phyloP scores from a whole-genome alignment of 2,329 filamentous ascomycete genomes.

The Apiospora phragmitis region DNA sequence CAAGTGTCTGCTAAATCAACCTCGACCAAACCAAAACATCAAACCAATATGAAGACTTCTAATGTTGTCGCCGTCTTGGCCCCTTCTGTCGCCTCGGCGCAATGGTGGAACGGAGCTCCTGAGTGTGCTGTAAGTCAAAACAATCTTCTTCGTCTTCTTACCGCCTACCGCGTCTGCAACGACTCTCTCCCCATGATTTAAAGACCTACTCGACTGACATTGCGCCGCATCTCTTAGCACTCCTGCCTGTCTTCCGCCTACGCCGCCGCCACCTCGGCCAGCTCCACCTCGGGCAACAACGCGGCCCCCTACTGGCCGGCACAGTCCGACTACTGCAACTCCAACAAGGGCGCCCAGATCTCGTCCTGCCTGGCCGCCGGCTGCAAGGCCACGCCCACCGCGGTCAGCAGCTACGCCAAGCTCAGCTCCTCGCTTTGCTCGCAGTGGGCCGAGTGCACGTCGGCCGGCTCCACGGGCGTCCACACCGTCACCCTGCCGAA shows the following conservation, averaged over 20 bases:
- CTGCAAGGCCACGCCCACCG: constrained; percentile 26
- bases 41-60: constrained; percentile 34
- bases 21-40: background rate
- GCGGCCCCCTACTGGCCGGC: constrained; percentile 29
- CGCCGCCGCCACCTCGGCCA: constrained; percentile 25
- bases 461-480: constrained; percentile 39
- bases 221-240: constrained; percentile 33
- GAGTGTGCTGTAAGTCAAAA: constrained; percentile 42
- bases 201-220: background rate
- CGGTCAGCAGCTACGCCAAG: constrained; percentile 32
- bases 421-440: constrained; percentile 43
- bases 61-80: constrained; percentile 27
- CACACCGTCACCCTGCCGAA: constrained; percentile 39
- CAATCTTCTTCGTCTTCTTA: background rate
- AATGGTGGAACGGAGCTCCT: constrained; percentile 42
- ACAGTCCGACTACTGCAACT: constrained; percentile 33
- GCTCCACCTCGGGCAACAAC: constrained; percentile 29
- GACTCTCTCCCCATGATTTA: background rate
- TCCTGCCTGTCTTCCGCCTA: constrained; percentile 43
- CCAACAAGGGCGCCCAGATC: constrained; percentile 26
- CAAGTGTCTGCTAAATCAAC: background rate
- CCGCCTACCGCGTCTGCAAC: background rate
- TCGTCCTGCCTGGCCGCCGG: constrained; percentile 30
- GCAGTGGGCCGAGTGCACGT: constrained; percentile 38
- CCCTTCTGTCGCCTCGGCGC: constrained; percentile 30